Evolutionary conservation across 352 stramenopile species (phyloP).

Genomic region (Globisporangium carolinianum): DNA sequence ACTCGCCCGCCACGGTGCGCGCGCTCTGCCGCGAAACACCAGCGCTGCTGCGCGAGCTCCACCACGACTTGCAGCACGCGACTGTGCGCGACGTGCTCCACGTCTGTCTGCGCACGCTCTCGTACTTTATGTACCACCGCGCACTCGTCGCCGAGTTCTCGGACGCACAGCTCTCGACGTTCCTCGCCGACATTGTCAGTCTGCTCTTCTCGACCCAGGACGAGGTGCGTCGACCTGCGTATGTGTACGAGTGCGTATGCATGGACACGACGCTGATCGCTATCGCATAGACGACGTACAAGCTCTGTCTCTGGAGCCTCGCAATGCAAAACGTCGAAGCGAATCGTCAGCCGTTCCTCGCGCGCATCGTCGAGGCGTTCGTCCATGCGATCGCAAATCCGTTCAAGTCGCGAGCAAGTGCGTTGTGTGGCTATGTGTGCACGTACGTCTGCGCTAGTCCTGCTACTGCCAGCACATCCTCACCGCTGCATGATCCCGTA

Average conservation of each 20-base stretch:
- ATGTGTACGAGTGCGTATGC: background rate
- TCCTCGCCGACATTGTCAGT: slow-evolving; percentile 42
- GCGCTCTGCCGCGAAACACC: slow-evolving; percentile 29
- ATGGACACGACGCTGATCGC: no score
- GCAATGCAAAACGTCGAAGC: slow-evolving; percentile 50
- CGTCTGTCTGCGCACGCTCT: slow-evolving; percentile 46
- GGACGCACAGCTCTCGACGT: slow-evolving; percentile 26
- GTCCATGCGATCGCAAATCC: slow-evolving; percentile 67
- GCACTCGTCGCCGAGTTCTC: slow-evolving; percentile 31
- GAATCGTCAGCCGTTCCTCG: slow-evolving; percentile 36
- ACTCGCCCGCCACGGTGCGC: slow-evolving; percentile 38
- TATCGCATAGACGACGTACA: slow-evolving; percentile 37
- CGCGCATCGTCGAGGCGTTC: slow-evolving; percentile 47
- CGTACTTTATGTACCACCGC: slow-evolving; percentile 58
- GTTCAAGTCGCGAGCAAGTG: slow-evolving; percentile 62
- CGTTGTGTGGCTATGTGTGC: slow-evolving; percentile 6
- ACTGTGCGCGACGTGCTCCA: slow-evolving; percentile 31
- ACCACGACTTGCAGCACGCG: slow-evolving; percentile 37
- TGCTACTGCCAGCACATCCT: background rate
- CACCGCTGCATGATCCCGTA: background rate
- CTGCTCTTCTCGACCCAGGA: slow-evolving; percentile 48
- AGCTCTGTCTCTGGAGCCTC: slow-evolving; percentile 61
- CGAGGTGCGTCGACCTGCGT: slow-evolving; percentile 16
- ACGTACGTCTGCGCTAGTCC: no score
- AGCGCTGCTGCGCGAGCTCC: slow-evolving; percentile 31